Base-by-base conservation (phyloP, 2,329 filamentous ascomycete genomes). In the Apiospora arundinis region DNA sequence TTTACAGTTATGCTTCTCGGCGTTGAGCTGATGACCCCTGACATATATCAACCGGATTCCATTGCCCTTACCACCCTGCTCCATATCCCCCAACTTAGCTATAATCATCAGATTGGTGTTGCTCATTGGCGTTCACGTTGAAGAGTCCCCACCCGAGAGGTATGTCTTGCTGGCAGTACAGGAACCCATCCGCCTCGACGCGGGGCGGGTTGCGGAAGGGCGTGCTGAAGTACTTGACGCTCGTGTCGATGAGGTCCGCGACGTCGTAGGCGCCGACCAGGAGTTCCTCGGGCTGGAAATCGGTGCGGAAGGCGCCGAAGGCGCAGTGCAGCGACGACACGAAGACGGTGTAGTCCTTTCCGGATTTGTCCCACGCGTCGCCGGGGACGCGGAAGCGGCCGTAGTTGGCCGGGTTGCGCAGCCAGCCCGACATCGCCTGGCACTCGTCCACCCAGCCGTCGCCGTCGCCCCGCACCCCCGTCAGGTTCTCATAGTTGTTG, bases 401-500 rank as follows among this genome's bases (percentile, higher is more conserved):
- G 18, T 23, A 63, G 56, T 63, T 63, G 56, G 32, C 56, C 18
- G 18, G 2, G 56, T 63, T 21, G 56, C 56, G 56, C 56, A 63
- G 56, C 56, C 56, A 63, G 32, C 56, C 56, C 32, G 32, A 40
- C 8, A 63, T 9, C 2, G 18, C 4, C 56, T 63, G 56, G 56
- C 56, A 63, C 16, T 40, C 56, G 56, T 21, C 3, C 18, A 63
- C 56, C 2, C 2, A 0, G 8, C 8, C 56, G 56, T 63, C 32
- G 56, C 56, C 56, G 18, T 63, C 56, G 32, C 56, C 56, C 2
- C 56, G 56, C 0, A 14, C 12, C 18, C 56, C 56, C 32, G 56
- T 63, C 32, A 63, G 56, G 56, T 63, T 63, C 28, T 63, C 56
- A 28, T 63, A 63, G 56, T 40, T 40, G 32, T 40, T 63, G 56